Conservation (phyloP, 2,329 filamentous ascomycete genomes). For the Fonsecaea pugnacius region DNA sequence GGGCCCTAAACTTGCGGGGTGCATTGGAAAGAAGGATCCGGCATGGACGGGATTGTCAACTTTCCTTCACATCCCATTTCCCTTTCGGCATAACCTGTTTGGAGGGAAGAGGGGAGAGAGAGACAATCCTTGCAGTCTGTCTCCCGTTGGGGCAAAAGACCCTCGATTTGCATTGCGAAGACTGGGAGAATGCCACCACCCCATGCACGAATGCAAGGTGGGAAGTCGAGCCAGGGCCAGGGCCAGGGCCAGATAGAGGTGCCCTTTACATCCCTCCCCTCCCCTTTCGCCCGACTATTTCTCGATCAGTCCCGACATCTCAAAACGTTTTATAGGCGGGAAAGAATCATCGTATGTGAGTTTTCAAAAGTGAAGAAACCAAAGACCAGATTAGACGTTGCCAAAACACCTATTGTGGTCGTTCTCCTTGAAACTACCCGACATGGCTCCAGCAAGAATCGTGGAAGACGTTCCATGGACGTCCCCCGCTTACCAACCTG, state of each 20-base stretch:
- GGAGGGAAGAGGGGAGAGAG: background rate
- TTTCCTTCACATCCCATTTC: too few relatives aligned
- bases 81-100: background rate
- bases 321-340: background rate
- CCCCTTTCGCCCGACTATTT: constrained; percentile 2
- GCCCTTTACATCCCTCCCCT: background rate
- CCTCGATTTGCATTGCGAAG: background rate
- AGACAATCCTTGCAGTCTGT: background rate
- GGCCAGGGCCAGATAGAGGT: background rate
- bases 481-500: constrained; percentile 19
- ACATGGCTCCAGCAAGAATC: constrained; percentile 26
- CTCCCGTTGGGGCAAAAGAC: background rate
- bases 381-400: background rate
- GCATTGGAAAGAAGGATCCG: constrained; percentile 11
- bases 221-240: background rate
- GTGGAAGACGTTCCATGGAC: constrained; percentile 26
- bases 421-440: background rate
- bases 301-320: background rate
- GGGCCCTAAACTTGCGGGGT: constrained; percentile 15
- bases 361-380: background rate
- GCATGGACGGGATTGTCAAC: background rate
- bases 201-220: background rate
- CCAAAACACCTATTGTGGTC: background rate
- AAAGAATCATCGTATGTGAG: background rate
- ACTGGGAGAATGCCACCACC: background rate